Evolutionary conservation across 176 grass and related monocot species (phyloP).

Genomic region (Paspalum vaginatum): DNA sequence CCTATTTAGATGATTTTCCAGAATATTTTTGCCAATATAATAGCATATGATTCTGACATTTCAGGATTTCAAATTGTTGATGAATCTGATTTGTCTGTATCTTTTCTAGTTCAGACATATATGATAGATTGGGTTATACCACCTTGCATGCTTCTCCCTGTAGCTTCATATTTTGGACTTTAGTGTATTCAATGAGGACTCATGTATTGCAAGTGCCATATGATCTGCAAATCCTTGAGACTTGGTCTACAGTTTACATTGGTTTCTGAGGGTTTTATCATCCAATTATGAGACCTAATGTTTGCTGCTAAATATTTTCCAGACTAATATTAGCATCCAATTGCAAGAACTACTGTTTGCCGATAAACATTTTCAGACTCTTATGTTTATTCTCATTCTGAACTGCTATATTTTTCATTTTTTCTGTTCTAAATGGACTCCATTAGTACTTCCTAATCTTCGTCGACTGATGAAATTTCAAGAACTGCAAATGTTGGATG

Average conservation of each 20-base stretch:
- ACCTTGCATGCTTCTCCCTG: slow-evolving; percentile 5
- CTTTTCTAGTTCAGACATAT: slow-evolving; percentile 5
- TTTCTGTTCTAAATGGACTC: not conserved
- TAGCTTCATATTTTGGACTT: not conserved
- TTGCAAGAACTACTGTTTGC: not conserved
- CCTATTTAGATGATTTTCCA: not conserved
- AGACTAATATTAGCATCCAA: not conserved
- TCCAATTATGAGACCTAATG: not conserved
- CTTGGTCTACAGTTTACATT: not conserved
- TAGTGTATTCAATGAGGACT: slow-evolving; percentile 10
- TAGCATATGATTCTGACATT: not conserved
- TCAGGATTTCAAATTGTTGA: slow-evolving; percentile 24
- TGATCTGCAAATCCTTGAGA: not conserved
- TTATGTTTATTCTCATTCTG: slow-evolving; percentile 20
- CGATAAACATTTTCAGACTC: not conserved
- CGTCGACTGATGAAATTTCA: not conserved
- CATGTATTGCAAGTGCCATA: slow-evolving; percentile 24
- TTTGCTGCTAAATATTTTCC: slow-evolving; percentile 17
- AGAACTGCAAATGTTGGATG: slow-evolving; percentile 9
- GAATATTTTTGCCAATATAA: not conserved
- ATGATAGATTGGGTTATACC: not conserved
- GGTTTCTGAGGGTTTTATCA: slow-evolving; percentile 13
- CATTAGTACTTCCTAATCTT: not conserved
- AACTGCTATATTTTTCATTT: not conserved
- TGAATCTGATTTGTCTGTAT: not conserved